Percentiles rank a stretch among this genome's conserved stretches.
Conservation (phyloP, 176 grass and related monocot species). For the Bonia amplexicaulis region DNA sequence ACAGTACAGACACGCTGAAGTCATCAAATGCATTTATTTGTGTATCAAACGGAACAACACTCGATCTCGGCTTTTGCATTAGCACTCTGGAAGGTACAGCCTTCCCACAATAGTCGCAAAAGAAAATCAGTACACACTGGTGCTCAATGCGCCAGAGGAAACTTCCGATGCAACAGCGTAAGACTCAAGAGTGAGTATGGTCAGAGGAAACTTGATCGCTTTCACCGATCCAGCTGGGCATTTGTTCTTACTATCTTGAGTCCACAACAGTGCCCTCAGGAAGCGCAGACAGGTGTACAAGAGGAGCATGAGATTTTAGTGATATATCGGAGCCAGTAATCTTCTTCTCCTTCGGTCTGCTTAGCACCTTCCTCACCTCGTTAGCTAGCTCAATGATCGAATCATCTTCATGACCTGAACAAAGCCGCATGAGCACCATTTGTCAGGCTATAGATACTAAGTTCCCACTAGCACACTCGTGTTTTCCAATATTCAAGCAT, state of each 20-base stretch:
- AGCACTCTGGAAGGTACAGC: not conserved
- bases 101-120: not conserved
- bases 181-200: not conserved
- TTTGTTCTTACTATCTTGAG: slow-evolving; percentile 29
- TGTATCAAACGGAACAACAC: not conserved
- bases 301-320: slow-evolving; percentile 32
- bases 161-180: not conserved
- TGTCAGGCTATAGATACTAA: not conserved
- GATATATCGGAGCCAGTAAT: slow-evolving; percentile 21
- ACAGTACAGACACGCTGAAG: not conserved
- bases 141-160: not conserved
- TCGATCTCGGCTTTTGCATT: not conserved
- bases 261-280: slow-evolving; percentile 39
- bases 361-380: slow-evolving; percentile 72
- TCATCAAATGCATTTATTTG: slow-evolving; percentile 10
- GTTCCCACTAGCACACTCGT: not conserved
- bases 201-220: slow-evolving; percentile 15
- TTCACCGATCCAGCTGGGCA: not conserved
- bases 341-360: slow-evolving; percentile 40
- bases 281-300: slow-evolving; percentile 24
- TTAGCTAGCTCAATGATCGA: slow-evolving; percentile 53
- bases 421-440: not conserved
- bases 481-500: not conserved
- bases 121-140: slow-evolving; percentile 14
- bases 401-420: slow-evolving; percentile 72